Percentiles rank a stretch among this genome's conserved stretches.
phyloP scores from a whole-genome alignment of 495 filamentous ascomycete species.

The Evernia prunastri region DNA sequence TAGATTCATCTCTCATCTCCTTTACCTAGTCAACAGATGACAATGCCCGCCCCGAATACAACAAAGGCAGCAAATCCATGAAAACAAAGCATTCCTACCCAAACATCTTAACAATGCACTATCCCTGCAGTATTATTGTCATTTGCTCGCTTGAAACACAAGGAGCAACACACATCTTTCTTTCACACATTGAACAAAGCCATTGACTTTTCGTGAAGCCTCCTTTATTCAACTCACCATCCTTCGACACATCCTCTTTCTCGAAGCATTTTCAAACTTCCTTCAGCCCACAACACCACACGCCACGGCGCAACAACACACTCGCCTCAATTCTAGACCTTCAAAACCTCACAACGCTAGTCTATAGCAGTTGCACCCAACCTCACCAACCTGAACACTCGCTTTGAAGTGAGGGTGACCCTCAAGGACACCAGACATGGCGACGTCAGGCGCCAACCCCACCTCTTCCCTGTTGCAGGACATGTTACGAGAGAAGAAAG shows the following conservation, averaged over 20 bases:
- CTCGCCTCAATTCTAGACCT: too few relatives aligned
- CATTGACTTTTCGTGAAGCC: not conserved
- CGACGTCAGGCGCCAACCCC: constrained; percentile 32
- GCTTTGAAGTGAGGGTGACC: not conserved
- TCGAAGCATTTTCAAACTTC: not conserved
- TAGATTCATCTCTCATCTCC: not conserved
- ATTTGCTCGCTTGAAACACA: not conserved
- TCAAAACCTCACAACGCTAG: not conserved
- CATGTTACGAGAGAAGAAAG: constrained; percentile 40
- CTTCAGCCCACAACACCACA: not conserved
- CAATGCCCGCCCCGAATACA: not conserved
- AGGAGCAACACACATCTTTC: not conserved
- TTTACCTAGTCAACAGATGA: not conserved
- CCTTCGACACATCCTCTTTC: not conserved
- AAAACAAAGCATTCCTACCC: not conserved
- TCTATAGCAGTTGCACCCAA: not conserved
- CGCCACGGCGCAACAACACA: not conserved
- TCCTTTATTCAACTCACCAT: not conserved
- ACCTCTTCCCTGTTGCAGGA: constrained; percentile 43
- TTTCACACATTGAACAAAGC: constrained; percentile 5
- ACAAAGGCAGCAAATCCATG: not conserved
- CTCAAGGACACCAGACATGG: not conserved
- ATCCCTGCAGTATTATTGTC: not conserved
- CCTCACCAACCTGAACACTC: not conserved
- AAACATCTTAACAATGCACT: constrained; percentile 1